Conservation (phyloP, 805 yeast species). For the Ogataea allantospora region DNA sequence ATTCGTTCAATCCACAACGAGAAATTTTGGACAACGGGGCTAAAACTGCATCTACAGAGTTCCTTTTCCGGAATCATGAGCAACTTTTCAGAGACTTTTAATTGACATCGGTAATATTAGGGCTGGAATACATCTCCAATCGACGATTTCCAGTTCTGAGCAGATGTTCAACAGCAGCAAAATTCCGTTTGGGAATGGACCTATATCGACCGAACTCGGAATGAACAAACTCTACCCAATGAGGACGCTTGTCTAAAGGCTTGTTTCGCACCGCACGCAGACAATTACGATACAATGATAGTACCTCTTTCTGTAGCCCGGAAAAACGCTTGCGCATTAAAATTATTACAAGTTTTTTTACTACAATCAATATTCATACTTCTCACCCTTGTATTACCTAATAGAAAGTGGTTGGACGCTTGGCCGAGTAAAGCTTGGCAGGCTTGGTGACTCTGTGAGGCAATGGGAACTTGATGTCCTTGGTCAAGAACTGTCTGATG, state of each 20-base stretch:
- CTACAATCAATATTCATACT: conserved; percentile 6
- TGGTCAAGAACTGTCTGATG: conserved; percentile 93
- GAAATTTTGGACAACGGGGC: conserved; percentile 84
- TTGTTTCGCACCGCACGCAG: conserved; percentile 44
- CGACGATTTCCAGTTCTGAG: conserved; percentile 72
- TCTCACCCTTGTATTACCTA: conserved; percentile 39
- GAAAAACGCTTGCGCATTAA: conserved; percentile 29
- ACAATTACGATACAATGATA: conserved; percentile 48
- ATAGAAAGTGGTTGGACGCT: conserved; percentile 97
- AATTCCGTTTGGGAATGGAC: conserved; percentile 68
- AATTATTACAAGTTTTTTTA: conserved; percentile 1
- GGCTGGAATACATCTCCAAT: conserved; percentile 68
- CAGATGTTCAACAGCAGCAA: conserved; percentile 81
- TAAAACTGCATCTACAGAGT: conserved; percentile 75
- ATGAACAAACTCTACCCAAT: conserved; percentile 36
- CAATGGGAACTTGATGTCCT: conserved; percentile 98
- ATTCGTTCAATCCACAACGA: conserved; percentile 58
- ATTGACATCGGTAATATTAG: conserved; percentile 68
- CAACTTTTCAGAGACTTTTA: conserved; percentile 28
- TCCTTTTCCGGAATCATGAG: conserved; percentile 52
- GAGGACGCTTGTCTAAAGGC: conserved; percentile 36
- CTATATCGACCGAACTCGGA: conserved; percentile 62
- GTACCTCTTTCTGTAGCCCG: conserved; percentile 54
- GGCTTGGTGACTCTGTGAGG: conserved; percentile 98
- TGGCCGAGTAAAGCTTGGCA: conserved; percentile 81